Percentiles rank a stretch among this genome's conserved stretches.
Evolutionary conservation across 202 grass and related monocot genomes (phyloP).

Genomic region (Zizania palustris): DNA sequence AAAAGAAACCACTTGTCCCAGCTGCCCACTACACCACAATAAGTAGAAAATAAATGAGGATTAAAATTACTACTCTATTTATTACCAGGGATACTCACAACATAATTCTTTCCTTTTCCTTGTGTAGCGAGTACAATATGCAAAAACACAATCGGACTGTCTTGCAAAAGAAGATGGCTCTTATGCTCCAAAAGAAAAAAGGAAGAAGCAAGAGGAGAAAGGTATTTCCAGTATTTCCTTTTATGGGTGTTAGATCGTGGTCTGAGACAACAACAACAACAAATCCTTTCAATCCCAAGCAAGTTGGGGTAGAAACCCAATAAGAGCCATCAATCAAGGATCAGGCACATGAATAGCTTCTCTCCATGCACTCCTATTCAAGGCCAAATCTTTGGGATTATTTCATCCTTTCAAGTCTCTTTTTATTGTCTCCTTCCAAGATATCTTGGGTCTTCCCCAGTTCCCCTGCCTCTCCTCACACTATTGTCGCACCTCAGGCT

Average conservation of each 20-base stretch:
- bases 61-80: conserved; percentile 2
- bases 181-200: conserved; percentile 86
- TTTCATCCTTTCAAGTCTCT: too few relatives aligned
- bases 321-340: too few relatives aligned
- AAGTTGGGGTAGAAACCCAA: too few relatives aligned
- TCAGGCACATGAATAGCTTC: too few relatives aligned
- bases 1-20: conserved; percentile 13
- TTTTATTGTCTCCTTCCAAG: too few relatives aligned
- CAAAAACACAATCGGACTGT: conserved; percentile 92
- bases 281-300: too few relatives aligned
- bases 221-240: conserved; percentile 46
- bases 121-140: conserved; percentile 82
- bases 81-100: background rate
- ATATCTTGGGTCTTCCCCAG: too few relatives aligned
- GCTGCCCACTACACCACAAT: background rate
- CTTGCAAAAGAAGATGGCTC: conserved; percentile 90
- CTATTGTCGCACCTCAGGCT: too few relatives aligned
- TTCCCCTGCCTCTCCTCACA: too few relatives aligned
- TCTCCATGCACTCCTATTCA: too few relatives aligned
- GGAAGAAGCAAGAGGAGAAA: conserved; percentile 97
- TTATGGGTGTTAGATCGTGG: background rate
- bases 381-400: too few relatives aligned
- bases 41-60: background rate
- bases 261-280: background rate
- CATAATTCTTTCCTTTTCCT: conserved; percentile 33